Conservation (phyloP, 2,329 filamentous ascomycete species). For the Hansfordia pulvinata region DNA sequence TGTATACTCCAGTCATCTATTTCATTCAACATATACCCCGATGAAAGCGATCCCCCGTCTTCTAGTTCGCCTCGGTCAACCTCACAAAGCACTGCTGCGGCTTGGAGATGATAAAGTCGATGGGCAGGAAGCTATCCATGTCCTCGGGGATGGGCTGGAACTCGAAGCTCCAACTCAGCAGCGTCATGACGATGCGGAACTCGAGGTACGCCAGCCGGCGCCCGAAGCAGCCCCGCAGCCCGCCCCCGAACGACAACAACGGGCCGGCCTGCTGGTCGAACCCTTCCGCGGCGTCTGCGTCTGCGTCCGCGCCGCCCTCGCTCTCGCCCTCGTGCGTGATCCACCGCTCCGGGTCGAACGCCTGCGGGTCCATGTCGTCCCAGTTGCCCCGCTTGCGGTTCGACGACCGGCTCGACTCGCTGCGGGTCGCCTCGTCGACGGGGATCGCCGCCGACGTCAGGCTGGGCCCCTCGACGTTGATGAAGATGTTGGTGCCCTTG, state of each 20-base stretch:
- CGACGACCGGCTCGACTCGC: slow-evolving; percentile 4
- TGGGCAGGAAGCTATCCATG: slow-evolving; percentile 8
- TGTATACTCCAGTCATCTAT: no score
- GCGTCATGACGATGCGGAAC: slow-evolving; percentile 12
- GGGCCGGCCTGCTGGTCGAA: slow-evolving; percentile 6
- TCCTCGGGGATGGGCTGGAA: slow-evolving; percentile 6
- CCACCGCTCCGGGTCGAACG: slow-evolving; percentile 6
- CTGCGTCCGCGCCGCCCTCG: no score
- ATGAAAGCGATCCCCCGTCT: no score
- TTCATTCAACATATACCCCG: no score
- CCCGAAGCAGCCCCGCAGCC: slow-evolving; percentile 6
- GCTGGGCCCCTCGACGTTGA: slow-evolving; percentile 1
- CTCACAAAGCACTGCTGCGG: slow-evolving; percentile 7
- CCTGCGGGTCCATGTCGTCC: slow-evolving; percentile 2
- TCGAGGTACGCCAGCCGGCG: slow-evolving; percentile 13
- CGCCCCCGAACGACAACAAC: slow-evolving; percentile 4
- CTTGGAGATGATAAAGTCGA: slow-evolving; percentile 8
- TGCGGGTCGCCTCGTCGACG: slow-evolving; percentile 4
- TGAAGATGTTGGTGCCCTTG: slow-evolving; percentile 3
- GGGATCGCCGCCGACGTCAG: slow-evolving; percentile 1
- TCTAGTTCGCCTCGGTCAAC: slow-evolving; percentile 3
- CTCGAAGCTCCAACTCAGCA: slow-evolving; percentile 16
- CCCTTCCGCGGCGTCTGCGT: background rate
- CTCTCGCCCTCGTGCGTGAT: slow-evolving; percentile 1
- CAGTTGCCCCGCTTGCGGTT: slow-evolving; percentile 2